Base-by-base conservation (phyloP, 129 eudicot genomes). In the Rutidosis leptorrhynchoides region DNA sequence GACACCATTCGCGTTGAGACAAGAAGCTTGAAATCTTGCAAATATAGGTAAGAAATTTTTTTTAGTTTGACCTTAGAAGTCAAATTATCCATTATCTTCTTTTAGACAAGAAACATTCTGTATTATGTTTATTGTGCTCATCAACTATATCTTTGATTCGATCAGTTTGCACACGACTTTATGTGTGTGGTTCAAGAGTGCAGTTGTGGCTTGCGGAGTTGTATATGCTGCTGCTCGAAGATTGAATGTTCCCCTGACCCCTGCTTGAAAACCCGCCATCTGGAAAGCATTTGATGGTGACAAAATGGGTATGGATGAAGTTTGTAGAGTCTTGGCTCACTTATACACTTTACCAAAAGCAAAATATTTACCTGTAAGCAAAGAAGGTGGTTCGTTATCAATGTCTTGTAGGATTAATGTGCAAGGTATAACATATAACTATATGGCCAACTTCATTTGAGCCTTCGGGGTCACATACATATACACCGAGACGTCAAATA, bases 191-290 rank as follows among this genome's bases (percentile, higher is more conserved):
- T 91, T 91, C 81, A 87, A 79, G 77, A 87, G 95, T 80, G 96
- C 80, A 65, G 96, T 87, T 67, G 96, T 92, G 79, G 98, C 96
- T 3, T 92, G 98, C 55, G 96, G 96, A 54, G 96, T 92, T 51
- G 91, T 92, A 16, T 92, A 92, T 78, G 96, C 95, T 67, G 96
- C 91, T 69, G 91, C 98, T 8, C 83, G 95, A 1, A 82, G 95
- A 73, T 88, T 81, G 63, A 83, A 80, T 28, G 96, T 83, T 32
- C n/a, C n/a, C n/a, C n/a, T n/a, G n/a, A n/a, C 89, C 98, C 6
- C 75, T 92, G n/a, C 98, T 95, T 9, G 95, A 92, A 80, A 82
- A 92, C 67, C 98, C 98, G 54, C 98, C 98, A 24, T 92, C 96
- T 92, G 96, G 98, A 81, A 83, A 80, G 98, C 80, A 14, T 85